A percentile compares a stretch with the other conserved stretches of the same genome.
Evolutionary conservation across 139 green algal genomes (phyloP).

Genomic region (Raphidocelis subcapitata): DNA sequence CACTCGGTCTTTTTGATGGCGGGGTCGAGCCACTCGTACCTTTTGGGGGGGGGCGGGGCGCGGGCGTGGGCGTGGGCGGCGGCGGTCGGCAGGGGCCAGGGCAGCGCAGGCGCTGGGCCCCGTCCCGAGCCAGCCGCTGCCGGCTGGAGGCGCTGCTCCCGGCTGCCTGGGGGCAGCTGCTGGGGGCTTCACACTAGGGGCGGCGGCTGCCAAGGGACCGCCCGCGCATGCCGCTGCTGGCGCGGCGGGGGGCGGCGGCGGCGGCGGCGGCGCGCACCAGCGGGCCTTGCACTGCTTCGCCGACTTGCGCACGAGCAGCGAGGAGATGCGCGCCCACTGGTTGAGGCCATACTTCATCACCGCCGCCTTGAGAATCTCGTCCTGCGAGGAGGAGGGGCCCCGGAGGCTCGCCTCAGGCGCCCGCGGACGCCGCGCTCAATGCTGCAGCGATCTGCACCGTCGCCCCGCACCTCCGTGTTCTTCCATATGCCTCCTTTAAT

Average conservation of each 20-base stretch:
- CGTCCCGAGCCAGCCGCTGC: too few relatives aligned
- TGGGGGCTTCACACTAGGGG: too few relatives aligned
- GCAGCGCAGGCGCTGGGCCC: too few relatives aligned
- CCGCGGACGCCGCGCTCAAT: not conserved
- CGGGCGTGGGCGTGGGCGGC: too few relatives aligned
- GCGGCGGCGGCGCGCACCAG: slow-evolving; percentile 68
- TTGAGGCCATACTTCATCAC: slow-evolving; percentile 99
- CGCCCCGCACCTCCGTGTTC: slow-evolving; percentile 88
- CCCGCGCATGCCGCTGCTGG: too few relatives aligned
- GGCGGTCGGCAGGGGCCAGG: not conserved
- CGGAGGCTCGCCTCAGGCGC: not conserved
- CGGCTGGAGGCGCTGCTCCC: too few relatives aligned
- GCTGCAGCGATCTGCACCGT: not conserved
- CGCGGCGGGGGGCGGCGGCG: not conserved
- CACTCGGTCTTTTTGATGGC: slow-evolving; percentile 99
- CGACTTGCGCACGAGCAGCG: slow-evolving; percentile 95
- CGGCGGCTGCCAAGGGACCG: too few relatives aligned
- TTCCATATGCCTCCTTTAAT: slow-evolving; percentile 99
- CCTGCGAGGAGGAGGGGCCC: slow-evolving; percentile 47
- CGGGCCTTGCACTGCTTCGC: slow-evolving; percentile 99
- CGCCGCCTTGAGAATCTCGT: slow-evolving; percentile 99
- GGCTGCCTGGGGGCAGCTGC: too few relatives aligned
- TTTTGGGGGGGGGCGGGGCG: slow-evolving; percentile 14
- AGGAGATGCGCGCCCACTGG: slow-evolving; percentile 91
- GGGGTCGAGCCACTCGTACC: slow-evolving; percentile 98